phyloP scores from a whole-genome alignment of 2,329 filamentous ascomycete species.

The Hymenoscyphus albidus region DNA sequence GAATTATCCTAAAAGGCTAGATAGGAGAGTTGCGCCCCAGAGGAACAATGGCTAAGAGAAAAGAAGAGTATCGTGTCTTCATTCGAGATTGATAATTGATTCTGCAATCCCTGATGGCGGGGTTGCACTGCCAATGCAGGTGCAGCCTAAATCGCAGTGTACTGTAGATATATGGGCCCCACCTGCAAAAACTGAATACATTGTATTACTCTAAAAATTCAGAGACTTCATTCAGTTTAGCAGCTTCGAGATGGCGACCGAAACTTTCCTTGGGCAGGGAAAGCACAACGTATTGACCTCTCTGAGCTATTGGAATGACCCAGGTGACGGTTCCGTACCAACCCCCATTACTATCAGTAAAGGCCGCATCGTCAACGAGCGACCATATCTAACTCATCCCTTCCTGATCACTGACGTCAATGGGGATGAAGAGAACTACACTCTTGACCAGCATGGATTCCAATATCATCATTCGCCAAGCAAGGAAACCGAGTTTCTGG shows the following conservation, averaged over 20 bases:
- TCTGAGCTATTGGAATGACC: slow-evolving; percentile 21
- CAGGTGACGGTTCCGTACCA: slow-evolving; percentile 18
- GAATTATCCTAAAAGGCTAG: too few relatives aligned
- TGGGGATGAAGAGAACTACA: slow-evolving; percentile 60
- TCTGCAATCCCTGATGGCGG: too few relatives aligned
- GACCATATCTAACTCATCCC: slow-evolving; percentile 24
- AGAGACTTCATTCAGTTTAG: background rate
- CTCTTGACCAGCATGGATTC: slow-evolving; percentile 73
- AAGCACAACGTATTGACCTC: slow-evolving; percentile 20
- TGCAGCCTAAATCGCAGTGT: background rate
- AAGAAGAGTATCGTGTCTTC: too few relatives aligned
- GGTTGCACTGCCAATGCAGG: too few relatives aligned
- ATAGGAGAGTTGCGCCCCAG: too few relatives aligned
- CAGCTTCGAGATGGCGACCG: background rate
- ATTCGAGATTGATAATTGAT: too few relatives aligned
- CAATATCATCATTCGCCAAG: slow-evolving; percentile 55
- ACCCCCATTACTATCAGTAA: slow-evolving; percentile 18
- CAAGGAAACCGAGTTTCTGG: slow-evolving; percentile 55
- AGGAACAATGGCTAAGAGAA: too few relatives aligned
- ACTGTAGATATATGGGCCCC: background rate
- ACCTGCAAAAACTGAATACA: background rate
- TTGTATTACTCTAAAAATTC: background rate
- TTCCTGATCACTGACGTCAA: slow-evolving; percentile 68
- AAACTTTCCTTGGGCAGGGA: background rate
- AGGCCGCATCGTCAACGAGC: slow-evolving; percentile 10